A percentile compares a stretch with the other conserved stretches of the same genome.
Conservation (phyloP, 495 filamentous ascomycete genomes). For the Symbiotaphrina buchneri region DNA sequence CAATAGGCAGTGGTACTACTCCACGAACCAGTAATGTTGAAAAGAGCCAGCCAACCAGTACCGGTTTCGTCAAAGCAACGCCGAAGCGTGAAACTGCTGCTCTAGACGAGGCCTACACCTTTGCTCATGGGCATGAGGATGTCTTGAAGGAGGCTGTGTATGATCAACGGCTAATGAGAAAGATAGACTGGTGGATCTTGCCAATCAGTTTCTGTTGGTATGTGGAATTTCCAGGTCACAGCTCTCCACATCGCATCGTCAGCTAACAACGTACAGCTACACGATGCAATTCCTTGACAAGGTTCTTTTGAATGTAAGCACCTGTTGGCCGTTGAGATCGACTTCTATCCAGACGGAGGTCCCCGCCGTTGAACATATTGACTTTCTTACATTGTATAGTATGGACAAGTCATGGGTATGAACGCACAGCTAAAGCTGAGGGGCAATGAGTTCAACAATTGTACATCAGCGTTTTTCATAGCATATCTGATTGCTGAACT, state of each 20-base stretch:
- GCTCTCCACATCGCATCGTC: no score
- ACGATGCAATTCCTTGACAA: slow-evolving; percentile 48
- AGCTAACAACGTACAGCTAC: no score
- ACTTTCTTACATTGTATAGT: slow-evolving; percentile 11
- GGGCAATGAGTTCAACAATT: slow-evolving; percentile 29
- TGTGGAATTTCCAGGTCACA: no score
- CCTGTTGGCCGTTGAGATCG: not conserved
- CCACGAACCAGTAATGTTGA: no score
- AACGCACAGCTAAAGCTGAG: slow-evolving; percentile 21
- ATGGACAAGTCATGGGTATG: slow-evolving; percentile 35
- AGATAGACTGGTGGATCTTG: slow-evolving; percentile 29
- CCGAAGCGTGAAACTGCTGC: no score
- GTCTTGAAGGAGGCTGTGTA: slow-evolving; percentile 4
- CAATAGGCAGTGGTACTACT: no score
- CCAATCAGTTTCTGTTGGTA: slow-evolving; percentile 34
- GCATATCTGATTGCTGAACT: slow-evolving; percentile 30
- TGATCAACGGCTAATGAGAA: slow-evolving; percentile 18
- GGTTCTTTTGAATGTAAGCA: slow-evolving; percentile 31
- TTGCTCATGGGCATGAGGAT: slow-evolving; percentile 11
- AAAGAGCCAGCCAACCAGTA: no score
- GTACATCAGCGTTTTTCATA: slow-evolving; percentile 30
- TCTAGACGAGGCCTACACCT: slow-evolving; percentile 15
- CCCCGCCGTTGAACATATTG: slow-evolving; percentile 1
- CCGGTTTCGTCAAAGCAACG: no score
- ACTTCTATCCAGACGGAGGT: no score